Percentiles rank a stretch among this genome's conserved stretches.
phyloP scores from a whole-genome alignment of 2,329 filamentous ascomycete species.

The Ascochyta viciae-villosae region DNA sequence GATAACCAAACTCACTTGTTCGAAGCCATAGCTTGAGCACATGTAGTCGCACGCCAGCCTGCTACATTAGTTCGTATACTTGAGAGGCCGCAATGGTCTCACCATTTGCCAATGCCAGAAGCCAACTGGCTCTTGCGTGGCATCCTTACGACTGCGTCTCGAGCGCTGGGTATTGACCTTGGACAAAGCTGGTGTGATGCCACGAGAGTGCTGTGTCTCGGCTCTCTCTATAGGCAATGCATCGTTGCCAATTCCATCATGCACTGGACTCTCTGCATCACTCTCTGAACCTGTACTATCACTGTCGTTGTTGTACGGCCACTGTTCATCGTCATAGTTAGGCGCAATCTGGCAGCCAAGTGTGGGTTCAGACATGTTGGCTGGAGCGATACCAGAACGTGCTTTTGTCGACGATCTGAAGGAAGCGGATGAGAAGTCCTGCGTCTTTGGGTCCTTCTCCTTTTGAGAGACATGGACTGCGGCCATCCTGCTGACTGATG shows the following conservation, averaged over 20 bases:
- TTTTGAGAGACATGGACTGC: background rate
- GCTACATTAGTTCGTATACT: background rate
- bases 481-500: conserved; percentile 17
- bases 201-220: conserved; percentile 26
- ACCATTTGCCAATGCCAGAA: conserved; percentile 43
- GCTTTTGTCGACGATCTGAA: conserved; percentile 2
- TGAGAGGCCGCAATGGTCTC: background rate
- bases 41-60: conserved; percentile 39
- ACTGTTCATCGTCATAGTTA: conserved; percentile 28
- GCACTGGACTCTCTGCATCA: conserved; percentile 9
- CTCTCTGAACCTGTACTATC: conserved; percentile 15
- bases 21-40: conserved; percentile 38
- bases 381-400: background rate
- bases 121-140: conserved; percentile 26
- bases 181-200: conserved; percentile 7
- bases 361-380: conserved; percentile 24
- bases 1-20: conserved; percentile 26
- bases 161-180: conserved; percentile 25
- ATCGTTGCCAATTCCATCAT: conserved; percentile 2
- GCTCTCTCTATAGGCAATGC: conserved; percentile 29
- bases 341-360: conserved; percentile 40
- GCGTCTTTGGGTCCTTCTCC: background rate
- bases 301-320: conserved; percentile 21
- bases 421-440: background rate
- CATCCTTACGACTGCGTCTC: conserved; percentile 27